Evolutionary conservation across 2,329 filamentous ascomycete genomes (phyloP), one percentile per base, ranked within the genome.

Genomic region (Colletotrichum filicis): DNA sequence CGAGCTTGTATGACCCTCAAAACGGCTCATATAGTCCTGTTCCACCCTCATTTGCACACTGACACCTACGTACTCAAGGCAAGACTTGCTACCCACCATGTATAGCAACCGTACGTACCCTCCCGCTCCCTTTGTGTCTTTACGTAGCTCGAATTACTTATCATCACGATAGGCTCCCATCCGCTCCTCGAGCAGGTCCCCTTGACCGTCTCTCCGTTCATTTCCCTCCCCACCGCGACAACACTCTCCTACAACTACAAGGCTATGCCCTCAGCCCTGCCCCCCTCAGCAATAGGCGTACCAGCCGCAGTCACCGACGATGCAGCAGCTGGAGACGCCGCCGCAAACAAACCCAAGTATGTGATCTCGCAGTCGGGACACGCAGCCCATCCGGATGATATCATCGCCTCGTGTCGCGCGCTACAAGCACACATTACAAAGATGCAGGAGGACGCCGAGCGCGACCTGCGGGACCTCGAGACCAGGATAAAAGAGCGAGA

Each of bases 161-260:
- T 6, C 6, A 22, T 46, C 11, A 9, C 52, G 66, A n/a, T 75
- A 95, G 93, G 90, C 76, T 92, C 95, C 19, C 95, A 98, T 84
- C 94, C 93, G 19, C 91, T 98, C 76, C 91, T 99, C 59, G 94
- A 95, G 76, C 97, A 99, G 85, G 92, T 98, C 53, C 95, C 97
- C 35, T 87, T 99, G 68, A 97, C 95, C 62, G 95, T 98, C 57
- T 98, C 96, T 3, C 97, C 97, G 30, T 98, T 98, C 85, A 91
- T 98, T 78, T 93, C 93, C 73, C 92, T 99, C 37, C 97, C 97
- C 12, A 93, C 94, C 35, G 93, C 96, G 30, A 94, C 95, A 24
- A 98, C 95, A 0, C 91, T 99, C 8, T 96, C 97, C 28, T 98
- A 98, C 86, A 97, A 95, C 77, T 98, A 98, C 89, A 96, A 95